Evolutionary conservation across 148 eudicot genomes (phyloP), one percentile per base, ranked within the genome.

Genomic region (Cornus controversa): DNA sequence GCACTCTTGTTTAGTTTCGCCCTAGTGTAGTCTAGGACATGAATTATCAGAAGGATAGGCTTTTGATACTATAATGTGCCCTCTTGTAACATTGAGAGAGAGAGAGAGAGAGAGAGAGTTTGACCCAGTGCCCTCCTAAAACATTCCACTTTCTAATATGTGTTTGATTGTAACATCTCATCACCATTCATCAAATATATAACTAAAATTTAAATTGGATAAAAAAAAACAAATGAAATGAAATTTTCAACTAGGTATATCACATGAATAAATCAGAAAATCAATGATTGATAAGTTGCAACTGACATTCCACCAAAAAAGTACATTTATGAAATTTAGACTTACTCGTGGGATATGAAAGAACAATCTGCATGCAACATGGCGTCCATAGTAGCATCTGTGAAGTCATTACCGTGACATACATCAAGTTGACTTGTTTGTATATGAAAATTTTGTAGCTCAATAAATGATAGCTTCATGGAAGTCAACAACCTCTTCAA

Each of bases 331-430:
- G 28, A 60, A 66, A 23, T 36, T 40, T 37, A 42, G 64, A 85
- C 94, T 82, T 87, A 91, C 94, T 87, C 84, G 42, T 68, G 84
- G 40, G 87, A 78, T 66, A 83, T 71, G 40, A 91, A 73, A 69
- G 83, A 76, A 84, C 92, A 89, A 58, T 77, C 75, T 85, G 88
- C 77, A 65, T 78, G 83, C 62, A 62, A 64, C 70, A 73, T 76
- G 14, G 72, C 75, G 36, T 77, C 75, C 67, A 70, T 53, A 58
- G 58, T 74, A 71, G 70, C 77, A 75, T 81, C 67, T 72, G 72
- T 53, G 63, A 75, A 62, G 26, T 76, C 75, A 73, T 75, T 65
- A 42, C 23, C 25, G 45, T 67, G 25, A 28, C 40, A 34, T 27
- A 31, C 29, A 66, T 62, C 80, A 50, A n/a, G 42, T 69, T 80